phyloP scores from a whole-genome alignment of 768 basidiomycete genomes.

The Pleurotus pulmonarius region DNA sequence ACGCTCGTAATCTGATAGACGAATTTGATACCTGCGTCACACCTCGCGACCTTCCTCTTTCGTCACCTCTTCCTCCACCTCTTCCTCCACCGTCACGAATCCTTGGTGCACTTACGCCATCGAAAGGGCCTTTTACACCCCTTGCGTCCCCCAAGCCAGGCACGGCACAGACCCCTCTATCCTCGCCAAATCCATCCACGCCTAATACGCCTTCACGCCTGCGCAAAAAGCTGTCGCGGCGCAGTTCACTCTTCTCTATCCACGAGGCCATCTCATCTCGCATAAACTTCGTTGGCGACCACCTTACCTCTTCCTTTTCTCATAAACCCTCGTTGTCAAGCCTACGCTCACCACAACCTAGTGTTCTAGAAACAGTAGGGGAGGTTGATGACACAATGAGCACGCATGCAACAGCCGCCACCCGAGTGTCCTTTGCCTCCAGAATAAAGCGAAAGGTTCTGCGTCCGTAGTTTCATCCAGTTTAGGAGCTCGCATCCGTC shows the following conservation, averaged over 20 bases:
- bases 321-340: constrained; percentile 1
- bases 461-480: too few species aligned
- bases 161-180: neutral
- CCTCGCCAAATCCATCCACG: neutral
- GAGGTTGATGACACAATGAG: neutral
- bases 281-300: constrained; percentile 3
- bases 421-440: constrained; percentile 1
- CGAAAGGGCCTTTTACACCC: neutral
- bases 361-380: neutral
- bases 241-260: constrained; percentile 7
- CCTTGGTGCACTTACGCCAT: neutral
- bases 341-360: neutral
- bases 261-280: constrained; percentile 2
- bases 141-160: neutral
- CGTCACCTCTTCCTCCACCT: neutral
- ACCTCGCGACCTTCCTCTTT: neutral
- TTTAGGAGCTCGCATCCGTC: too few species aligned
- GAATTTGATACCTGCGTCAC: constrained; percentile 1
- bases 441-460: constrained; percentile 4
- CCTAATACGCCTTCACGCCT: neutral
- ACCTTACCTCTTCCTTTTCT: neutral
- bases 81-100: neutral
- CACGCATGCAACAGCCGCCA: neutral
- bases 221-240: neutral
- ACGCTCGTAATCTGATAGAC: constrained; percentile 1